Conservation (phyloP, 805 yeast species). For the Yamadazyma tumulicola region DNA sequence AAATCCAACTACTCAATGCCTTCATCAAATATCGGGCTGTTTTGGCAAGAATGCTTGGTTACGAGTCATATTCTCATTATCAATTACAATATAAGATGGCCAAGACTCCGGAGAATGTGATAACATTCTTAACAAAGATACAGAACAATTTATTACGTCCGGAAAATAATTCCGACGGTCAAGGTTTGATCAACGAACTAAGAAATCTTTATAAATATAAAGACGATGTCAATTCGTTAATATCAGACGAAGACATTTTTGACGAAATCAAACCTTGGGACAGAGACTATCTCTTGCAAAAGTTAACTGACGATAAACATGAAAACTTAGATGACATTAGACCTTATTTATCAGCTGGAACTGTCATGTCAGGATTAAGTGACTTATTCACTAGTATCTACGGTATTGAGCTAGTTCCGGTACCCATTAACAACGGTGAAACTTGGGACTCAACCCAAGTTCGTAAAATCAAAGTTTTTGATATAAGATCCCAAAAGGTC, state of each 20-base stretch:
- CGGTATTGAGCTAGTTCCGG: slow-evolving; percentile 74
- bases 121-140: slow-evolving; percentile 60
- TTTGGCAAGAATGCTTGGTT: slow-evolving; percentile 72
- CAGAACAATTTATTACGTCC: slow-evolving; percentile 42
- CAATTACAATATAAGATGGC: slow-evolving; percentile 92
- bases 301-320: slow-evolving; percentile 13
- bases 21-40: slow-evolving; percentile 64
- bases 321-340: slow-evolving; percentile 45
- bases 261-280: slow-evolving; percentile 82
- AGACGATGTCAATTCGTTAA: slow-evolving; percentile 9
- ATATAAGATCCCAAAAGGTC: slow-evolving; percentile 49
- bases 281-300: slow-evolving; percentile 56
- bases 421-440: slow-evolving; percentile 62
- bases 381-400: slow-evolving; percentile 66
- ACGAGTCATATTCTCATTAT: slow-evolving; percentile 67
- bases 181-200: slow-evolving; percentile 58
- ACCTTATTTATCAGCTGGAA: slow-evolving; percentile 77
- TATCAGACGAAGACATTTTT: slow-evolving; percentile 31
- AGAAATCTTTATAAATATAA: slow-evolving; percentile 39
- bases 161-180: slow-evolving; percentile 3
- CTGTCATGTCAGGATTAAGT: slow-evolving; percentile 80
- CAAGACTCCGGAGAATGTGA: slow-evolving; percentile 69
- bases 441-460: slow-evolving; percentile 82
- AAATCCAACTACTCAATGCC: slow-evolving; percentile 54
- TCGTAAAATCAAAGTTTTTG: slow-evolving; percentile 71